Percentiles rank a stretch among this genome's conserved stretches.
Evolutionary conservation across 2,329 filamentous ascomycete species (phyloP).

Genomic region (Teratosphaeriaceae sp.): DNA sequence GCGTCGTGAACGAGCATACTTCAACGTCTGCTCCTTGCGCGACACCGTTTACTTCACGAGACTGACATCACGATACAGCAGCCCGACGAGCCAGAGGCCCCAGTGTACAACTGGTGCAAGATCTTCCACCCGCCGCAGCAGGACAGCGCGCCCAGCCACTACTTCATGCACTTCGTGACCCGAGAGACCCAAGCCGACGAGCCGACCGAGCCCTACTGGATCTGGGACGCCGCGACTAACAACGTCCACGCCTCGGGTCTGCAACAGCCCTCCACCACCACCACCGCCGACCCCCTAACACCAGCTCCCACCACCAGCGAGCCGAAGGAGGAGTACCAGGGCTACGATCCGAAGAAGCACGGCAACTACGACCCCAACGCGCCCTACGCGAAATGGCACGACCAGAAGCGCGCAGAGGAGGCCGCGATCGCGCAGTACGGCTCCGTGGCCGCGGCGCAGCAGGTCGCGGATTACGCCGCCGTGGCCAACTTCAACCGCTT

Average conservation of each 20-base stretch:
- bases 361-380: constrained; percentile 94
- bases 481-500: constrained; percentile 84
- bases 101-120: constrained; percentile 18
- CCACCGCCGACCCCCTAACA: constrained; percentile 2
- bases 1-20: too few relatives aligned
- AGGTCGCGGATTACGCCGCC: constrained; percentile 48
- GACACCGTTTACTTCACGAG: background rate
- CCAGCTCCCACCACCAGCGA: constrained; percentile 8
- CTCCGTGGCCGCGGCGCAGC: constrained; percentile 26
- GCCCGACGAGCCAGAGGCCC: background rate
- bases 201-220: constrained; percentile 26
- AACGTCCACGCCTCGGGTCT: constrained; percentile 19
- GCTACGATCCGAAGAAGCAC: constrained; percentile 94
- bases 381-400: constrained; percentile 64
- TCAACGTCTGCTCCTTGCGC: background rate
- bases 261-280: constrained; percentile 16
- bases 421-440: constrained; percentile 29
- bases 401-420: constrained; percentile 28
- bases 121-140: constrained; percentile 10
- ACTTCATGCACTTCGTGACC: constrained; percentile 23
- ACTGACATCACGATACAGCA: constrained; percentile 1
- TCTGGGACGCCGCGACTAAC: constrained; percentile 19
- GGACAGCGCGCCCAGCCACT: constrained; percentile 15
- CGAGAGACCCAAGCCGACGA: constrained; percentile 22
- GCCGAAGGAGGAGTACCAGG: constrained; percentile 32